These are phyloP conservation scores for Metschnikowia anglica DNA, from an alignment of 805 yeast species.

Conservation along the genomic window DNA sequence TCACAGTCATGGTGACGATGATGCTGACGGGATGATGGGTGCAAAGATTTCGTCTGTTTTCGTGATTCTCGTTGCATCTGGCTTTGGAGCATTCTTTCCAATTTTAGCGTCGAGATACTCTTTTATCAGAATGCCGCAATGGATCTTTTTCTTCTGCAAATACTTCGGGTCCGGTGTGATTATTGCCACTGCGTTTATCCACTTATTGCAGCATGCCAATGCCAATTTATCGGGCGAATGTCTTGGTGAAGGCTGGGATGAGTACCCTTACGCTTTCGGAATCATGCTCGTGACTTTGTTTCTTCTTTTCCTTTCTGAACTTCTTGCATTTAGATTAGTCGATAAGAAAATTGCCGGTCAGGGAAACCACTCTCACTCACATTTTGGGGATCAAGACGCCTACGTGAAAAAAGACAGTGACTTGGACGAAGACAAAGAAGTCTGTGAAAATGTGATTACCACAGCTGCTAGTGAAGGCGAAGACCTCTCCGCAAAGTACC, in stretches of 20 bases:
- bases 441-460: no score
- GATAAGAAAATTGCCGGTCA: conserved; percentile 34
- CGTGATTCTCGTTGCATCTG: conserved; percentile 55
- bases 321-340: conserved; percentile 47
- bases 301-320: conserved; percentile 50
- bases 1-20: conserved; percentile 44
- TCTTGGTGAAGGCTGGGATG: conserved; percentile 56
- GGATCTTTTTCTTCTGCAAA: conserved; percentile 67
- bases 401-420: conserved; percentile 27
- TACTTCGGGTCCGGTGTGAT: conserved; percentile 85
- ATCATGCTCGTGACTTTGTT: conserved; percentile 51
- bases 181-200: conserved; percentile 78
- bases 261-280: conserved; percentile 56
- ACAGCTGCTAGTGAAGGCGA: neutral
- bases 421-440: no score
- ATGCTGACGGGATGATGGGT: conserved; percentile 42
- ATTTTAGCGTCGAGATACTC: conserved; percentile 59
- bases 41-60: conserved; percentile 62
- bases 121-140: conserved; percentile 56
- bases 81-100: conserved; percentile 61
- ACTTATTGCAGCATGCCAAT: conserved; percentile 66
- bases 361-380: conserved; percentile 49
- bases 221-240: conserved; percentile 57
- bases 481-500: conserved; percentile 23
- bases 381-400: conserved; percentile 47